Conservation (phyloP, 83 land plant genomes). For the Thuja plicata region DNA sequence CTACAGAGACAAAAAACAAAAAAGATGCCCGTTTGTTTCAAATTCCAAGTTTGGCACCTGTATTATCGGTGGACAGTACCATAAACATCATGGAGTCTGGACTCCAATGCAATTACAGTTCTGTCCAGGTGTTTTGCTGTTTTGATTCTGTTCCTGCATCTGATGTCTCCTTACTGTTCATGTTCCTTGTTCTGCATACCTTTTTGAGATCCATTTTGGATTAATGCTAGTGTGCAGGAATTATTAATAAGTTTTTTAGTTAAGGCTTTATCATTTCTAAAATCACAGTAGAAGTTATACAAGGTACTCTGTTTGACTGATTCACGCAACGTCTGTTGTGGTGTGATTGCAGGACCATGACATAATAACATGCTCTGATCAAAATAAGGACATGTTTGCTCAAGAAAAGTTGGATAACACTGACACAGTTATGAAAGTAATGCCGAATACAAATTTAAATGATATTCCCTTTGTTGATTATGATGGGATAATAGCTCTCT, state of each 20-base stretch:
- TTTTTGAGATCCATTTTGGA: too few species aligned
- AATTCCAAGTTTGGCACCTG: too few species aligned
- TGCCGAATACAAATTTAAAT: not conserved
- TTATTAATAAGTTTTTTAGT: not conserved
- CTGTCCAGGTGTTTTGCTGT: too few species aligned
- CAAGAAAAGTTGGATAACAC: not conserved
- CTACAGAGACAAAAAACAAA: too few species aligned
- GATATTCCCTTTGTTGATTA: slow-evolving; percentile 6
- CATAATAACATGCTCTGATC: not conserved
- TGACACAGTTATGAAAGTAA: not conserved
- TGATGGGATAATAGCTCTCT: slow-evolving; percentile 3
- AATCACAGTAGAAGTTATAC: not conserved
- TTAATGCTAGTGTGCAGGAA: not conserved
- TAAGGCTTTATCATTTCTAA: not conserved
- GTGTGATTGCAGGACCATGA: not conserved
- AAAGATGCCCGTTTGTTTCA: too few species aligned
- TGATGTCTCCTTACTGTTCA: too few species aligned
- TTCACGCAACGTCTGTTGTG: not conserved
- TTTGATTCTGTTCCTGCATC: too few species aligned
- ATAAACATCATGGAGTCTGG: too few species aligned
- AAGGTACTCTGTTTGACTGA: slow-evolving; percentile 1
- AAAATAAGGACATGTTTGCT: not conserved
- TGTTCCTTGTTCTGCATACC: too few species aligned
- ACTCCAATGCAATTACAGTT: too few species aligned
- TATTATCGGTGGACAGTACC: too few species aligned